A percentile compares a stretch with the other conserved stretches of the same genome.
Conservation (phyloP, 768 basidiomycete species). For the Tricholoma hemisulphureum region DNA sequence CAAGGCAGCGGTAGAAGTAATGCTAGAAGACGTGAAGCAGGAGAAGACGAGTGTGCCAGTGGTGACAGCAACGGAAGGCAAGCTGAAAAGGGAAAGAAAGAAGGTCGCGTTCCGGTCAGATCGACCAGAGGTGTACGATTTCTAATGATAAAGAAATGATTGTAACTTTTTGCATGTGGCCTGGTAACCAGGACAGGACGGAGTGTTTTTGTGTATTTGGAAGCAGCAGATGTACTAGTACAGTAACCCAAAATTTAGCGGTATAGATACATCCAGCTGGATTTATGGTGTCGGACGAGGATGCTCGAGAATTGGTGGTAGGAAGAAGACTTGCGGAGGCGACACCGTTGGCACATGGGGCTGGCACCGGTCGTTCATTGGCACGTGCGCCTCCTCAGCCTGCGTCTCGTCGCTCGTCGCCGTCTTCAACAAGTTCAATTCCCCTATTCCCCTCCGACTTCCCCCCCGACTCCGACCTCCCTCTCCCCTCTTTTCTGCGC, state of each 20-base stretch:
- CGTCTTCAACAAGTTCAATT: constrained; percentile 4
- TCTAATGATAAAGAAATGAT: too few relatives aligned
- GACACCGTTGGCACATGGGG: too few relatives aligned
- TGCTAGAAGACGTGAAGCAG: constrained; percentile 36
- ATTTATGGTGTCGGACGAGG: too few relatives aligned
- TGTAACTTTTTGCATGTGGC: too few relatives aligned
- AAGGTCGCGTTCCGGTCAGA: constrained; percentile 69
- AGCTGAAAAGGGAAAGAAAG: constrained; percentile 55
- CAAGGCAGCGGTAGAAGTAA: constrained; percentile 12
- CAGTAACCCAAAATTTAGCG: too few relatives aligned
- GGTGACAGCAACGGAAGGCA: constrained; percentile 19
- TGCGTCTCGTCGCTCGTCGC: constrained; percentile 15
- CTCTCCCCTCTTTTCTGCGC: constrained; percentile 34
- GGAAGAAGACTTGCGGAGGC: too few relatives aligned
- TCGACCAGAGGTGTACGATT: constrained; percentile 71
- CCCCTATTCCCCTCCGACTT: constrained; percentile 13
- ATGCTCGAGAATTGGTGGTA: too few relatives aligned
- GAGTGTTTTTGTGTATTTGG: constrained; percentile 20
- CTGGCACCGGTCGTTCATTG: constrained; percentile 29
- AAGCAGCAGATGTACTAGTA: background rate
- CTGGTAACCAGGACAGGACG: background rate
- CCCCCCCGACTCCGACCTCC: constrained; percentile 22
- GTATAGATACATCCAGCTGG: too few relatives aligned
- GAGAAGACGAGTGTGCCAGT: constrained; percentile 8
- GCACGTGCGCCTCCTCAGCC: constrained; percentile 41